Percentiles rank a stretch among this genome's conserved stretches.
Conservation (phyloP, 1,284 basidiomycete genomes). For the Anthracocystis walkeri region DNA sequence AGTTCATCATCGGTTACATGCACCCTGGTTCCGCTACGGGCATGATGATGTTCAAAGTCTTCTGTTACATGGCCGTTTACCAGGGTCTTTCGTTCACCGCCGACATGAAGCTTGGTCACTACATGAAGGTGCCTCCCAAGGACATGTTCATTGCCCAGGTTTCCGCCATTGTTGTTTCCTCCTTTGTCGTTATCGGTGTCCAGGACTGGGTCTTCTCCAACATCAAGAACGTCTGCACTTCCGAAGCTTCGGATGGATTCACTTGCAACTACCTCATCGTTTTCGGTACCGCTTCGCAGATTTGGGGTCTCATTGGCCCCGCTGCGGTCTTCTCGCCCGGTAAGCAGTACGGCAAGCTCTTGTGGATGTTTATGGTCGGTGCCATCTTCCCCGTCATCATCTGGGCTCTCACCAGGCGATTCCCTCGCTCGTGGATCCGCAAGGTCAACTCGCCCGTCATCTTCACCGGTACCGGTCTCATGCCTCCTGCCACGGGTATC, state of each 20-base stretch:
- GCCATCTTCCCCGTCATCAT: slow-evolving; percentile 59
- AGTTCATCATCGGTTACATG: slow-evolving; percentile 82
- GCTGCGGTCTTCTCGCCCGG: slow-evolving; percentile 56
- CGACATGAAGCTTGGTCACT: slow-evolving; percentile 74
- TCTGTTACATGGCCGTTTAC: slow-evolving; percentile 75
- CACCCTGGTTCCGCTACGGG: slow-evolving; percentile 82
- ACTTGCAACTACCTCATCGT: slow-evolving; percentile 57
- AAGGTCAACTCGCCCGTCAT: slow-evolving; percentile 63
- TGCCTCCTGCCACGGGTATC: slow-evolving; percentile 69
- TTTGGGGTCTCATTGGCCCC: slow-evolving; percentile 72
- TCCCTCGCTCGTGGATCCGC: slow-evolving; percentile 51
- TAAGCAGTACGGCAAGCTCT: slow-evolving; percentile 54
- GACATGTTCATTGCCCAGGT: slow-evolving; percentile 76
- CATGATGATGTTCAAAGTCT: slow-evolving; percentile 84
- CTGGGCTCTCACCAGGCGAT: slow-evolving; percentile 58
- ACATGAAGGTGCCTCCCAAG: slow-evolving; percentile 74
- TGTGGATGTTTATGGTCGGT: slow-evolving; percentile 63
- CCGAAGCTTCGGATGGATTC: slow-evolving; percentile 64
- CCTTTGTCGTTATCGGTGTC: slow-evolving; percentile 72
- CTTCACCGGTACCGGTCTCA: slow-evolving; percentile 60
- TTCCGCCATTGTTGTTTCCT: slow-evolving; percentile 77
- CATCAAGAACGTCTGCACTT: slow-evolving; percentile 78
- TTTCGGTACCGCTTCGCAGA: slow-evolving; percentile 62
- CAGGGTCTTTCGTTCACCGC: slow-evolving; percentile 77
- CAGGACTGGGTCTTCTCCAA: slow-evolving; percentile 81